Conservation (phyloP, 345 rosid species). For the Xanthoceras sorbifolium region DNA sequence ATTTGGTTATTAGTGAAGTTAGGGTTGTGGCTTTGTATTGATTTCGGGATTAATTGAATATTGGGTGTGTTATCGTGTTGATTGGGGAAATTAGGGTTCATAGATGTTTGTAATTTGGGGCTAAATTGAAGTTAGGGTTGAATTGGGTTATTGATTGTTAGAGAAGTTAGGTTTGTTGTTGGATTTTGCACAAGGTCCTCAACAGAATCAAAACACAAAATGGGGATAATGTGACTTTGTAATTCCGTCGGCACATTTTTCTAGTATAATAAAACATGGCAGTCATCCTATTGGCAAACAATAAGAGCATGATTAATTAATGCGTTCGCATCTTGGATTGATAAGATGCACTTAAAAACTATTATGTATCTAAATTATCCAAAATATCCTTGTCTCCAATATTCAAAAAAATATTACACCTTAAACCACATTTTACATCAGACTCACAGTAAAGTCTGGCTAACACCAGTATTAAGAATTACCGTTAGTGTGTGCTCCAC, state of each 20-base stretch:
- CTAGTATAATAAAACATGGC: neutral
- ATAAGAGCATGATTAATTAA: neutral
- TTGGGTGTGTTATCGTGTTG: too few relatives aligned
- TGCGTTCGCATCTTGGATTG: neutral
- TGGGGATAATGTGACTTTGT: neutral
- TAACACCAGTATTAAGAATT: slow-evolving; percentile 5
- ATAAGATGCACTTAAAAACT: neutral
- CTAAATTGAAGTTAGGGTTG: too few relatives aligned
- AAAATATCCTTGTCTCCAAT: neutral
- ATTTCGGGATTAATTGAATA: too few relatives aligned
- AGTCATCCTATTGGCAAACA: neutral
- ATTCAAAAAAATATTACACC: neutral
- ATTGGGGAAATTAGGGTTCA: too few relatives aligned
- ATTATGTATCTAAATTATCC: neutral
- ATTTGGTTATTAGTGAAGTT: too few relatives aligned
- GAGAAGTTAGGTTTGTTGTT: too few relatives aligned
- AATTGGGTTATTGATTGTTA: too few relatives aligned
- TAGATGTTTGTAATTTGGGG: too few relatives aligned
- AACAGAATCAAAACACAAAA: neutral
- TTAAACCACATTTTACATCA: neutral
- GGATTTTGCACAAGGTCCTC: too few relatives aligned
- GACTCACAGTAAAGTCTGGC: neutral
- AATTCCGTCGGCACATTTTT: neutral
- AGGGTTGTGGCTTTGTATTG: too few relatives aligned
- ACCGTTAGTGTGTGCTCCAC: slow-evolving; percentile 35